Conservation (phyloP, 192 early-diverging fungal genomes). For the Entophlyctis luteolus region DNA sequence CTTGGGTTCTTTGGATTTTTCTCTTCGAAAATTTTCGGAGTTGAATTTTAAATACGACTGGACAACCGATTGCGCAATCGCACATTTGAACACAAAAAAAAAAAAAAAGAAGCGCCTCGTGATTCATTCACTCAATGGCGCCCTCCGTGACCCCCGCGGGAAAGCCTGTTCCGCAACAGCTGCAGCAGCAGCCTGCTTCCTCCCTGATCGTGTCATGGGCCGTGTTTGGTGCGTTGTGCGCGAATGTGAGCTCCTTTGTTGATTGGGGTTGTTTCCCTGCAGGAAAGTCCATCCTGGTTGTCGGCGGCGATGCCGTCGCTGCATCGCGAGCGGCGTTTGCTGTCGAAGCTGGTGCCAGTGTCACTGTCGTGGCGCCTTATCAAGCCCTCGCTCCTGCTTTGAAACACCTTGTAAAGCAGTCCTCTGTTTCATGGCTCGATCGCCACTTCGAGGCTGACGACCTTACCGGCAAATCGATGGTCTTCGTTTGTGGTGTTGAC, state of each 20-base stretch:
- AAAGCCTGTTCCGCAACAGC: too few species aligned
- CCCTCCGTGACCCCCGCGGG: too few species aligned
- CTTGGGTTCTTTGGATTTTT: too few species aligned
- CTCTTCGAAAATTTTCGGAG: too few species aligned
- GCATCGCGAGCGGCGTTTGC: conserved; percentile 76
- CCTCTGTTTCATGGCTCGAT: conserved; percentile 38
- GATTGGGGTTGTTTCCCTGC: conserved; percentile 36
- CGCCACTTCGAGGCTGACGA: conserved; percentile 24
- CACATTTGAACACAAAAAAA: too few species aligned
- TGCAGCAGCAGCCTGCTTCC: neutral
- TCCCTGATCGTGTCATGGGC: conserved; percentile 26
- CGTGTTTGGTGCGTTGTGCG: neutral
- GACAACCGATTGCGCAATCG: too few species aligned
- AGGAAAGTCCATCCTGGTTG: conserved; percentile 68
- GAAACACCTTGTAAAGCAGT: conserved; percentile 15
- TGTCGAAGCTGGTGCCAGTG: conserved; percentile 75
- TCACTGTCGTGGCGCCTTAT: conserved; percentile 71
- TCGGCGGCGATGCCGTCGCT: conserved; percentile 79
- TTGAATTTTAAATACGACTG: too few species aligned
- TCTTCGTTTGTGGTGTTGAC: conserved; percentile 60
- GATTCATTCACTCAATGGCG: too few species aligned
- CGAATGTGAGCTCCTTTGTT: neutral
- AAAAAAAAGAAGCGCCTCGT: too few species aligned
- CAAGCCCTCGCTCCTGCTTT: conserved; percentile 52
- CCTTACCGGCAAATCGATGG: conserved; percentile 36